phyloP scores from a whole-genome alignment of 441 rosid species.

The Omphalea diandra region DNA sequence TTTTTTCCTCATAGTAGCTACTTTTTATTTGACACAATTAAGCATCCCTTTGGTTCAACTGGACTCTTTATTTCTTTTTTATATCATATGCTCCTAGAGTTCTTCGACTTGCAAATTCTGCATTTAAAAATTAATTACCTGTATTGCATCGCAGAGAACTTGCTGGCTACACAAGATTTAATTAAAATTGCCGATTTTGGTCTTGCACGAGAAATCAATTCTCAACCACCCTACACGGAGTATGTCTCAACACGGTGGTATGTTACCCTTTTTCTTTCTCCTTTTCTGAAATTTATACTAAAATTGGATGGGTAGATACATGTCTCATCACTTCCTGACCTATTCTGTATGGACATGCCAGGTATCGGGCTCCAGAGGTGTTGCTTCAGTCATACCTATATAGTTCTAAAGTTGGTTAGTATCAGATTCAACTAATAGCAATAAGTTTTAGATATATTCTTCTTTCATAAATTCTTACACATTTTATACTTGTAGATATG shows the following conservation, averaged over 20 bases:
- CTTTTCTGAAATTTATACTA: neutral
- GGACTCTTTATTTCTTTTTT: neutral
- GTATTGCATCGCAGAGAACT: constrained; percentile 50
- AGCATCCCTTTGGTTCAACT: neutral
- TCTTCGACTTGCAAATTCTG: neutral
- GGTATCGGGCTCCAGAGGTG: constrained; percentile 99
- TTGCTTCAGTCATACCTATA: constrained; percentile 80
- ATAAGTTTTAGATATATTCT: neutral
- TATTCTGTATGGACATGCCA: constrained; percentile 23
- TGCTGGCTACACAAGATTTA: constrained; percentile 67
- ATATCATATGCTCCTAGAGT: neutral
- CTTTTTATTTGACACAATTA: no score
- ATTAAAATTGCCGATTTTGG: constrained; percentile 99
- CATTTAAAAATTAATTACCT: neutral
- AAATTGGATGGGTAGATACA: neutral
- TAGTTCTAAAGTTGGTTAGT: constrained; percentile 70
- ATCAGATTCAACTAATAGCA: neutral
- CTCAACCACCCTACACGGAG: constrained; percentile 85
- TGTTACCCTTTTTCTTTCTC: constrained; percentile 25
- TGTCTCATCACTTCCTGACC: neutral
- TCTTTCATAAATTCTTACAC: neutral
- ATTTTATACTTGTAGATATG: constrained; percentile 55
- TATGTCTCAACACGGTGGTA: constrained; percentile 98
- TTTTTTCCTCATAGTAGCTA: no score
- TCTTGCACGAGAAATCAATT: constrained; percentile 80